These are phyloP conservation scores for Medicago truncatula DNA, from an alignment of 306 rosid species.

Conservation along the genomic window MtrunA17r5.0-ANR NC_053042.1:46608501-46609000, in stretches of 20 bases:
- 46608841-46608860: background rate
- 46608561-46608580: slow-evolving; percentile 32
- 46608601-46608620: slow-evolving; percentile 22
- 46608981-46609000: no score
- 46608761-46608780: background rate
- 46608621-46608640: slow-evolving; percentile 20
- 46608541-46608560: slow-evolving; percentile 38
- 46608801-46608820: background rate
- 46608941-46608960: background rate
- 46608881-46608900: no score
- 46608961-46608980: no score
- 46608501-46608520: slow-evolving; percentile 12
- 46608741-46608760: slow-evolving; percentile 3
- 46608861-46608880: no score
- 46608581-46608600: slow-evolving; percentile 24
- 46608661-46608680: slow-evolving; percentile 15
- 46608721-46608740: background rate
- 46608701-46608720: background rate
- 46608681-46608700: background rate
- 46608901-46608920: background rate
- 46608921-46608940: background rate
- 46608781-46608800: background rate
- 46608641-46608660: background rate
- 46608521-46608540: slow-evolving; percentile 46
- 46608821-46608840: background rate